Percentiles rank a stretch among this genome's conserved stretches.
Evolutionary conservation across 306 rosid genomes (phyloP).

Genomic region (Cotoneaster glaucophyllus): DNA sequence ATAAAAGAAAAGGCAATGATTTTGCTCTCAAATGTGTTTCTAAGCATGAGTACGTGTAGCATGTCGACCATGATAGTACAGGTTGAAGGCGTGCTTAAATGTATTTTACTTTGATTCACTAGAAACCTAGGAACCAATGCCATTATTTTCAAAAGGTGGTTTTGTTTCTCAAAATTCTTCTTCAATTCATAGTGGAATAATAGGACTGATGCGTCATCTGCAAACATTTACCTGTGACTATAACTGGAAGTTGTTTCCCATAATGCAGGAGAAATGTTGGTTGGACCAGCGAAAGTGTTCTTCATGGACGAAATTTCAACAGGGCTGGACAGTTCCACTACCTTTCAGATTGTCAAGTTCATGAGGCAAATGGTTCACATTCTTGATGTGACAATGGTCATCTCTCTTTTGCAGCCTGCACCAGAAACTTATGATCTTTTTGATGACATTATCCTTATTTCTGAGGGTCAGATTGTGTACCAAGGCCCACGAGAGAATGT

Average conservation of each 20-base stretch:
- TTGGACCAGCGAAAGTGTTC: constrained; percentile 32
- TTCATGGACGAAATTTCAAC: constrained; percentile 37
- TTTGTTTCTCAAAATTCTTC: neutral
- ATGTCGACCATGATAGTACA: no score
- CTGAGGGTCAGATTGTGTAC: constrained; percentile 28
- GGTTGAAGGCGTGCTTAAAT: neutral
- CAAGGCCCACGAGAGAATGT: constrained; percentile 28
- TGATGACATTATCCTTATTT: constrained; percentile 26
- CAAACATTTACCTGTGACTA: neutral
- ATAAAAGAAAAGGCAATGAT: neutral
- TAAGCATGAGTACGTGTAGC: no score
- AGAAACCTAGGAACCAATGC: neutral
- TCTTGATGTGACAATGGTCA: constrained; percentile 24
- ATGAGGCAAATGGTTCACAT: constrained; percentile 33
- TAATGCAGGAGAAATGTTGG: constrained; percentile 28
- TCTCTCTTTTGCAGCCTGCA: constrained; percentile 33
- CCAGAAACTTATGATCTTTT: constrained; percentile 33
- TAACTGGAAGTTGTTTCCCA: neutral
- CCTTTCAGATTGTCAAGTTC: constrained; percentile 27
- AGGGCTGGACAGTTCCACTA: constrained; percentile 28
- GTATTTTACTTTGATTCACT: neutral
- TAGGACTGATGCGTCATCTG: neutral
- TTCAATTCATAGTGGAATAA: neutral
- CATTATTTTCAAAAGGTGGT: neutral
- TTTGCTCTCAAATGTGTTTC: neutral